Evolutionary conservation across 2,329 filamentous ascomycete genomes (phyloP).

Genomic region (Phaeoacremonium minimum): DNA sequence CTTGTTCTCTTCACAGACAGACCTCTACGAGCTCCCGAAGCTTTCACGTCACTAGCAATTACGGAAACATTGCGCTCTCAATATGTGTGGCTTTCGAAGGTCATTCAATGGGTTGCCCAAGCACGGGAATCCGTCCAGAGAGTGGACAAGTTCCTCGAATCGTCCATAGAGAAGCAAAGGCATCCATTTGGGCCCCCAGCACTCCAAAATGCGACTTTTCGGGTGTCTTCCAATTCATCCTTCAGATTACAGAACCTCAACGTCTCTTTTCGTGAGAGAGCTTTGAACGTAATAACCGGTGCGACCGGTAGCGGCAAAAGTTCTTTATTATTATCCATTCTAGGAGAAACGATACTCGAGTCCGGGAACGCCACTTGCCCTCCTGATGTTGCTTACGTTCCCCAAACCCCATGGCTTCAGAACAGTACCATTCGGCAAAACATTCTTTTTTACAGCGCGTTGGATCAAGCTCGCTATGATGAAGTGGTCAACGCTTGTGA

Average conservation of each 20-base stretch:
- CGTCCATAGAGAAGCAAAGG: slow-evolving; percentile 15
- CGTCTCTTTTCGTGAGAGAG: slow-evolving; percentile 17
- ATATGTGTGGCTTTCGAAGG: slow-evolving; percentile 14
- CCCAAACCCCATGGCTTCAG: slow-evolving; percentile 25
- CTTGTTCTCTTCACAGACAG: slow-evolving; percentile 2
- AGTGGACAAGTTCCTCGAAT: slow-evolving; percentile 22
- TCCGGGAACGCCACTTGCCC: slow-evolving; percentile 17
- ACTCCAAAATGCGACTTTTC: slow-evolving; percentile 20
- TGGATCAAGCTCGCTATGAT: slow-evolving; percentile 20
- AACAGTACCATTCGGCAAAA: slow-evolving; percentile 27
- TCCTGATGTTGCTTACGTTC: slow-evolving; percentile 23
- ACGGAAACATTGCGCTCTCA: slow-evolving; percentile 14
- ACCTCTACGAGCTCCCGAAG: slow-evolving; percentile 8
- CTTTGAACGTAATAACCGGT: slow-evolving; percentile 24
- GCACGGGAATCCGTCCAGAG: slow-evolving; percentile 21
- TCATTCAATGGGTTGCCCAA: slow-evolving; percentile 19
- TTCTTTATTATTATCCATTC: slow-evolving; percentile 19
- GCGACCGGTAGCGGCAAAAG: slow-evolving; percentile 27
- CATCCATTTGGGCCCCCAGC: slow-evolving; percentile 21
- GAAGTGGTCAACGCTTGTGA: not conserved
- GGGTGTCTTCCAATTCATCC: slow-evolving; percentile 15
- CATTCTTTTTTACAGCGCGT: slow-evolving; percentile 21
- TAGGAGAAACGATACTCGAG: slow-evolving; percentile 20
- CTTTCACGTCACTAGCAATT: slow-evolving; percentile 16
- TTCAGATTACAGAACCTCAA: slow-evolving; percentile 16